These are phyloP conservation scores for Candida namnaoensis DNA, from an alignment of 805 yeast genomes.

Conservation along the genomic window DNA sequence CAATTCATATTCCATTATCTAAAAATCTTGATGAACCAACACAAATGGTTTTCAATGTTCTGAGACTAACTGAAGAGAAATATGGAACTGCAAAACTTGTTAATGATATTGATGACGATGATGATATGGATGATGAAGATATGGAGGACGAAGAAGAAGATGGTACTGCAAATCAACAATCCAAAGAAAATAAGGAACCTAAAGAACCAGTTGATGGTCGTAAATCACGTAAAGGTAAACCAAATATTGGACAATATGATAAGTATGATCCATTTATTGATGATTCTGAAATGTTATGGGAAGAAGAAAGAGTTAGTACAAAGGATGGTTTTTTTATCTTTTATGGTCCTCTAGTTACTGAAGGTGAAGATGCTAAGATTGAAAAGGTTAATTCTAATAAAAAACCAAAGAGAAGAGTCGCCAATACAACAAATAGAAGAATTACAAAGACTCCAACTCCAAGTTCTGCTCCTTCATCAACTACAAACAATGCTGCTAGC, in stretches of 20 bases:
- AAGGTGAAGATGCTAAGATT: conserved; percentile 36
- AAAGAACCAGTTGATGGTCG: conserved; percentile 24
- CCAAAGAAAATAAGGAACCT: neutral
- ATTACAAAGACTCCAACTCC: conserved; percentile 20
- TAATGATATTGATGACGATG: conserved; percentile 45
- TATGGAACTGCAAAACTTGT: conserved; percentile 64
- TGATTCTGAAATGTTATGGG: conserved; percentile 87
- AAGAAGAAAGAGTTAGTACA: conserved; percentile 86
- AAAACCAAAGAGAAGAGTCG: conserved; percentile 31
- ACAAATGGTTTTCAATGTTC: conserved; percentile 62
- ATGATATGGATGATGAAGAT: conserved; percentile 38
- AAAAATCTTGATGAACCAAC: conserved; percentile 42
- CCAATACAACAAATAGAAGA: conserved; percentile 32
- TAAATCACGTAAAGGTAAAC: conserved; percentile 44
- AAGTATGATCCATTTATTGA: conserved; percentile 93
- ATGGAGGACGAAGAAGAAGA: conserved; percentile 35
- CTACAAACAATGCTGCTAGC: neutral
- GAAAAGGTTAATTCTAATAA: conserved; percentile 36
- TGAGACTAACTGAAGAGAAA: conserved; percentile 70
- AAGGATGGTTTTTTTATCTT: conserved; percentile 94
- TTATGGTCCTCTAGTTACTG: conserved; percentile 83
- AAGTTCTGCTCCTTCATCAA: neutral
- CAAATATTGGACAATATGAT: conserved; percentile 87
- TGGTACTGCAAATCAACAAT: conserved; percentile 13
- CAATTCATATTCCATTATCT: conserved; percentile 43